Conservation (phyloP, 2,329 filamentous ascomycete genomes). For the Aspergillus tubingensis region DNA sequence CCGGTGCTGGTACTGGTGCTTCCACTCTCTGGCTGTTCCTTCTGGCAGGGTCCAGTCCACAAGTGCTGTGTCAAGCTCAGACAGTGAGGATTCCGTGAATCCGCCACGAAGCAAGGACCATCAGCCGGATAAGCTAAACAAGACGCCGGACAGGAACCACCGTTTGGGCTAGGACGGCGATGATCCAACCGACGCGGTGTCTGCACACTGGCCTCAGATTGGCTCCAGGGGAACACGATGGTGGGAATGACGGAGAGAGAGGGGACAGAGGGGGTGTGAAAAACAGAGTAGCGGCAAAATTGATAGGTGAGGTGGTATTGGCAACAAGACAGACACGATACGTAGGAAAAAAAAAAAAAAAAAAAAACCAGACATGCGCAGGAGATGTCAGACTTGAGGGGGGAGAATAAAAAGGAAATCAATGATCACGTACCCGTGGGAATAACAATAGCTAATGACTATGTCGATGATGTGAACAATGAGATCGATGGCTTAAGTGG, state of each 20-base stretch:
- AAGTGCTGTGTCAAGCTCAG: constrained; percentile 20
- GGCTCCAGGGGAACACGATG: constrained; percentile 5
- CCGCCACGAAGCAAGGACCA: constrained; percentile 30
- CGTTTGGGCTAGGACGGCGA: constrained; percentile 20
- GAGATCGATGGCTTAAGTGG: not conserved
- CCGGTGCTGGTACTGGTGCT: constrained; percentile 1
- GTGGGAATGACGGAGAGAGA: constrained; percentile 1
- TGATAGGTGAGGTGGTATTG: not conserved
- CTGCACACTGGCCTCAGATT: constrained; percentile 13
- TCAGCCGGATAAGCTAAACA: constrained; percentile 21
- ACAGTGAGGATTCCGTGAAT: constrained; percentile 19
- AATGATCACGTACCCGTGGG: constrained; percentile 1
- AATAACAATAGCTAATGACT: not conserved
- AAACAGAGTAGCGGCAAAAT: not conserved
- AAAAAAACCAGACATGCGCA: not conserved
- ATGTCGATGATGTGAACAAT: not conserved
- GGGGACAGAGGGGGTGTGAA: not conserved
- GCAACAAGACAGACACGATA: not conserved
- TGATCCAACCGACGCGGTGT: constrained; percentile 16
- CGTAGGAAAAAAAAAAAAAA: not conserved
- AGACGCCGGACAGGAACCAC: constrained; percentile 21
- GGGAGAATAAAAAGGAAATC: not conserved
- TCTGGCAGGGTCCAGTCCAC: constrained; percentile 15
- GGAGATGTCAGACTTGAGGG: not conserved
- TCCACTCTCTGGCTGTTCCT: constrained; percentile 1